Evolutionary conservation across 73 alveolate genomes (phyloP).

Genomic region (Blepharisma japonicum): DNA sequence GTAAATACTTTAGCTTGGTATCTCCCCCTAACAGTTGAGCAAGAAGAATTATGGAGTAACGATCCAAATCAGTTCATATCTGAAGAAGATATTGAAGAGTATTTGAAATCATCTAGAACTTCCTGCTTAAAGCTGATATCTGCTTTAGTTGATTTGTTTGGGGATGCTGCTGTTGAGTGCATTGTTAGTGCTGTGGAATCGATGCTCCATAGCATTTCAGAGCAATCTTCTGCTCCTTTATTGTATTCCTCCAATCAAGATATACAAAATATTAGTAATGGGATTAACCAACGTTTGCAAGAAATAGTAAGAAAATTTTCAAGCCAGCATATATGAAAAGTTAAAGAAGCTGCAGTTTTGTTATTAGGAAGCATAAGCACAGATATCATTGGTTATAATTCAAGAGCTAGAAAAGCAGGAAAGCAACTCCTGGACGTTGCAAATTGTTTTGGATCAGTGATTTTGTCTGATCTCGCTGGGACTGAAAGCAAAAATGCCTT

Average conservation of each 20-base stretch:
- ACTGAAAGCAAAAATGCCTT: neutral
- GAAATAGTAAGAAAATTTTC: constrained; percentile 12
- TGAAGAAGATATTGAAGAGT: constrained; percentile 49
- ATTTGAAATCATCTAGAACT: constrained; percentile 39
- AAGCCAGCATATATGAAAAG: constrained; percentile 43
- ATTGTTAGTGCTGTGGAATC: constrained; percentile 29
- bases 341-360: constrained; percentile 54
- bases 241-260: neutral
- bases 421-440: constrained; percentile 12
- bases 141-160: constrained; percentile 52
- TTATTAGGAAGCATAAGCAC: constrained; percentile 55
- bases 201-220: constrained; percentile 20
- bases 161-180: constrained; percentile 50
- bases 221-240: constrained; percentile 11
- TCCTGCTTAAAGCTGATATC: constrained; percentile 42
- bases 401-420: constrained; percentile 23
- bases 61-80: constrained; percentile 54
- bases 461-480: constrained; percentile 37
- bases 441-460: constrained; percentile 34
- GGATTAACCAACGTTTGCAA: neutral
- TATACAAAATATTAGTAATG: neutral
- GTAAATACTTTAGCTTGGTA: constrained; percentile 46
- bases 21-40: constrained; percentile 40
- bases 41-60: constrained; percentile 35
- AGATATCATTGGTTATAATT: constrained; percentile 45